These are phyloP conservation scores for Hymenoscyphus repandus DNA, from an alignment of 2,329 filamentous ascomycete genomes.

Conservation along the genomic window DNA sequence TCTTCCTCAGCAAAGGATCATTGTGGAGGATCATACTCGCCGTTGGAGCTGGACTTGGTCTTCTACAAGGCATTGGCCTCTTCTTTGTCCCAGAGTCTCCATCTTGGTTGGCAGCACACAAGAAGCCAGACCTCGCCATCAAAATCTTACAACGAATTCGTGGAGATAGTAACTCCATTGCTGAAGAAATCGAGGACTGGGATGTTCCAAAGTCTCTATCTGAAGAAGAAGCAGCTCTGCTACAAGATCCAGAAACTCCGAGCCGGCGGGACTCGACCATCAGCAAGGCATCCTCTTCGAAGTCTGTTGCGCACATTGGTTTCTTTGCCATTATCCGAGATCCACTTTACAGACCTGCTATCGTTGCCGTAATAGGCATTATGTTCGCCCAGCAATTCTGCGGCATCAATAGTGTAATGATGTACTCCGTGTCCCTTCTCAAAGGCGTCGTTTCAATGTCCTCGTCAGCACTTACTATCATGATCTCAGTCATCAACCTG, in stretches of 20 bases:
- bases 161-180: conserved; percentile 62
- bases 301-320: conserved; percentile 42
- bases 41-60: conserved; percentile 63
- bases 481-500: conserved; percentile 83
- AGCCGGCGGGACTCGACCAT: conserved; percentile 21
- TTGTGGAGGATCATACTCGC: conserved; percentile 82
- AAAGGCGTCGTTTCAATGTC: conserved; percentile 74
- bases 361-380: conserved; percentile 79
- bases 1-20: conserved; percentile 74
- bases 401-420: conserved; percentile 94
- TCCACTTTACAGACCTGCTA: conserved; percentile 63
- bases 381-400: conserved; percentile 93
- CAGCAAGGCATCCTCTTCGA: conserved; percentile 22
- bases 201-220: conserved; percentile 33
- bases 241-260: conserved; percentile 19
- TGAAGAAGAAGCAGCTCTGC: conserved; percentile 25
- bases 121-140: conserved; percentile 56
- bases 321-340: conserved; percentile 63
- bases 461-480: conserved; percentile 77
- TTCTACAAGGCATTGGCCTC: conserved; percentile 64
- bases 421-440: conserved; percentile 94
- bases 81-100: conserved; percentile 81
- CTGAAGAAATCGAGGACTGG: conserved; percentile 66
- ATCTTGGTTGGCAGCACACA: conserved; percentile 71
- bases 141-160: conserved; percentile 69